Evolutionary conservation across 768 basidiomycete genomes (phyloP).

Genomic region (Steccherinum ochraceum): DNA sequence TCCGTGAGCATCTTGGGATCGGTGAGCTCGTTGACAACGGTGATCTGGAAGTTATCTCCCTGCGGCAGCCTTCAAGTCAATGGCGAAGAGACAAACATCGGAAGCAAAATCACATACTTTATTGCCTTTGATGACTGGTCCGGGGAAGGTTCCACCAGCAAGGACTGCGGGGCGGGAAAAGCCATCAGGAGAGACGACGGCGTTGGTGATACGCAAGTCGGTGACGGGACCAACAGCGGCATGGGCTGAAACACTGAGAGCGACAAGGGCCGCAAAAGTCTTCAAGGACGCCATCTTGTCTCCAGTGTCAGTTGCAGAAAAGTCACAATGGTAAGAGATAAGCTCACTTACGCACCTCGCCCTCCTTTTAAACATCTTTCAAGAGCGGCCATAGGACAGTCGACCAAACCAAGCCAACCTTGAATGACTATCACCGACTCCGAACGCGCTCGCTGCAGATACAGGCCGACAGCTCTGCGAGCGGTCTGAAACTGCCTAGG

Average conservation of each 20-base stretch:
- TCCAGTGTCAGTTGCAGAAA: too few species aligned
- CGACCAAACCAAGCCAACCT: too few species aligned
- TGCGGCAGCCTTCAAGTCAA: neutral
- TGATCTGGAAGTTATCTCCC: constrained; percentile 1
- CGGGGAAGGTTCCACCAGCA: constrained; percentile 42
- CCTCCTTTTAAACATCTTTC: too few species aligned
- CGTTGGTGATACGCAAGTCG: constrained; percentile 18
- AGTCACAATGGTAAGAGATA: too few species aligned
- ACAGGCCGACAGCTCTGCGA: too few species aligned
- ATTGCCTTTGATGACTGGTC: constrained; percentile 37
- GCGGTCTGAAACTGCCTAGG: too few species aligned
- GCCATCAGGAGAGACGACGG: constrained; percentile 19
- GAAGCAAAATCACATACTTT: constrained; percentile 22
- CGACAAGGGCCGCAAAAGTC: neutral
- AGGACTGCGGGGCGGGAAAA: constrained; percentile 28
- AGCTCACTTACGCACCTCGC: too few species aligned
- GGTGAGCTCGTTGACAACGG: neutral
- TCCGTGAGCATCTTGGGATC: neutral
- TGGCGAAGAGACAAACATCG: too few species aligned
- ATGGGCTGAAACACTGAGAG: neutral
- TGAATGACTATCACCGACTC: too few species aligned
- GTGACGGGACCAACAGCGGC: constrained; percentile 21
- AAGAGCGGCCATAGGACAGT: too few species aligned
- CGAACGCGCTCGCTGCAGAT: too few species aligned
- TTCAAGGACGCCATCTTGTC: neutral